Percentiles rank a stretch among this genome's conserved stretches.
Evolutionary conservation across 1,284 basidiomycete genomes (phyloP).

Genomic region (Ganoderma resinaceum): DNA sequence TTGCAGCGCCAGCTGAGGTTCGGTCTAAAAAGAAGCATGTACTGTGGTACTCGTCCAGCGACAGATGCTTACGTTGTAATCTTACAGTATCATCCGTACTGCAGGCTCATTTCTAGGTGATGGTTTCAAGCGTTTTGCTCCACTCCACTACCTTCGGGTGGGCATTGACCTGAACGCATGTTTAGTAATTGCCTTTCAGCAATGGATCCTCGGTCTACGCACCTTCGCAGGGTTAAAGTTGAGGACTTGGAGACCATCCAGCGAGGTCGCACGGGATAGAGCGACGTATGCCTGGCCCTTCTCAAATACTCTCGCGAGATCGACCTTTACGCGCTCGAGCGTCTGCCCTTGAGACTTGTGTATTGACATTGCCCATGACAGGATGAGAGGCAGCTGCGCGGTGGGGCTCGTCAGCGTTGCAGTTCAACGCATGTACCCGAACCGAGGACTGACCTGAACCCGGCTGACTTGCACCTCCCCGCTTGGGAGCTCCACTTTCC

Average conservation of each 20-base stretch:
- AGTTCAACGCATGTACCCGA: neutral
- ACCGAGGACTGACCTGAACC: constrained; percentile 61
- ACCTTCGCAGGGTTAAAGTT: constrained; percentile 83
- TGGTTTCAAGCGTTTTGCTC: constrained; percentile 44
- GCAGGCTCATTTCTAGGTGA: constrained; percentile 15
- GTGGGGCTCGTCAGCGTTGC: neutral
- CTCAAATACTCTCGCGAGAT: constrained; percentile 85
- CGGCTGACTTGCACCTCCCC: constrained; percentile 83
- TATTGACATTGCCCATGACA: constrained; percentile 94
- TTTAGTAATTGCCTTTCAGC: neutral
- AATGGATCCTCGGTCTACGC: neutral
- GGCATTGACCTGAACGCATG: constrained; percentile 42
- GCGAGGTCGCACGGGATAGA: constrained; percentile 87
- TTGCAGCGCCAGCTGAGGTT: neutral
- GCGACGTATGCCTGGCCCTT: constrained; percentile 95
- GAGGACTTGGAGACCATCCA: constrained; percentile 85
- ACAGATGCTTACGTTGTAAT: neutral
- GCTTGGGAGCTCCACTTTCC: constrained; percentile 86
- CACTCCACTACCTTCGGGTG: constrained; percentile 47
- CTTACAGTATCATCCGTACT: neutral
- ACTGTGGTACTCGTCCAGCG: neutral
- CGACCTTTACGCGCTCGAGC: constrained; percentile 85
- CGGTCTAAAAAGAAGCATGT: neutral
- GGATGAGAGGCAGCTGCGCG: constrained; percentile 76
- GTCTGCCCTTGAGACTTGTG: constrained; percentile 96